These are phyloP conservation scores for Cynanchum wilfordii DNA, from an alignment of 257 asterid species.

Conservation along the genomic window DNA sequence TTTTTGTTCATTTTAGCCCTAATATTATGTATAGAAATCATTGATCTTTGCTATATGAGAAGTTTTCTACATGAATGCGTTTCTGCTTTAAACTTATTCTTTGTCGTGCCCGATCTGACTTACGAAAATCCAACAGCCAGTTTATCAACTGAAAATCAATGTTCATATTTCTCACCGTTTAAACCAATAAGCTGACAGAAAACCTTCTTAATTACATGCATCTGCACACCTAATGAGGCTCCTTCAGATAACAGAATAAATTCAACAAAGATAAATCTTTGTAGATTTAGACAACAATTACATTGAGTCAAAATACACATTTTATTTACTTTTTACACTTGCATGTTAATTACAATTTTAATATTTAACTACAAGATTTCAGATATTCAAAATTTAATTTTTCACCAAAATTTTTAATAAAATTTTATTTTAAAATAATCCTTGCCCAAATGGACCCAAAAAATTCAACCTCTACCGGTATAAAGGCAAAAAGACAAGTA, in stretches of 20 bases:
- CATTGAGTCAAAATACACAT: no score
- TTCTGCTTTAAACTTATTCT: background rate
- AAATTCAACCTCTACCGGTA: background rate
- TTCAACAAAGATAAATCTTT: background rate
- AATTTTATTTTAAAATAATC: no score
- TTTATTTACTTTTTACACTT: no score
- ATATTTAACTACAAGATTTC: no score
- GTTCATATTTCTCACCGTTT: no score
- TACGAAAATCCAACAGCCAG: background rate
- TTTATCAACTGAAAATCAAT: no score
- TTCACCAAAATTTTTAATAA: no score
- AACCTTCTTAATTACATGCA: background rate
- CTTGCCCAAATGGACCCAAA: no score
- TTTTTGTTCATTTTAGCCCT: background rate
- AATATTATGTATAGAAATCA: slow-evolving; percentile 4
- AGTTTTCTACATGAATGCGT: no score
- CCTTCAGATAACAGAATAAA: background rate
- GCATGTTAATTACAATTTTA: no score
- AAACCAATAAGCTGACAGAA: background rate
- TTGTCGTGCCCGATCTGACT: background rate
- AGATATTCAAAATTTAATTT: no score
- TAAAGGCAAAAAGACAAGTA: background rate
- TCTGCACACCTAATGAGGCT: background rate
- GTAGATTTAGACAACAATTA: no score
- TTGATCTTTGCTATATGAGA: background rate